These are phyloP conservation scores for Cladosporium velox DNA, from an alignment of 2,329 filamentous ascomycete species.

Conservation along the genomic window DNA sequence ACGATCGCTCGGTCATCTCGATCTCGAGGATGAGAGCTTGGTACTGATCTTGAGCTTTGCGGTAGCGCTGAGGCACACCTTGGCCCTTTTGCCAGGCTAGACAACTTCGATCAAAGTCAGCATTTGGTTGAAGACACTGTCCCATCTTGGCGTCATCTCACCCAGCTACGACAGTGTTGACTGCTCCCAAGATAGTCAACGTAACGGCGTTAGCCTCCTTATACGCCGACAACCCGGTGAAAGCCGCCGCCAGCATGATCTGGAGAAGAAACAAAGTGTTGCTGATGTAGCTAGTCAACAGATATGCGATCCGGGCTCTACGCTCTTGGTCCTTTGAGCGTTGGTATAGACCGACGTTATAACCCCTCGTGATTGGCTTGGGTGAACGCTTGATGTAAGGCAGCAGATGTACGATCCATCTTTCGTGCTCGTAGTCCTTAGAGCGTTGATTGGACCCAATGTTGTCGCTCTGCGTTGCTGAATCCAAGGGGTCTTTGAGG, in stretches of 20 bases:
- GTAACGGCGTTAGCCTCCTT: neutral
- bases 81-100: conserved; percentile 25
- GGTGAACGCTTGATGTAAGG: neutral
- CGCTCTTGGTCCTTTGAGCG: neutral
- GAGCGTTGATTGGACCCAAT: neutral
- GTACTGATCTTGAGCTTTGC: conserved; percentile 21
- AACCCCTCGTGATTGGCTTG: neutral
- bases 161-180: conserved; percentile 24
- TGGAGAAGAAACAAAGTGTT: conserved; percentile 20
- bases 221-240: conserved; percentile 23
- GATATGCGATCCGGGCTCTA: neutral
- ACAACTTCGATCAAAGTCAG: neutral
- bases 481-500: neutral
- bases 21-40: conserved; percentile 19
- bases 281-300: conserved; percentile 14
- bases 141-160: neutral
- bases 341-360: neutral
- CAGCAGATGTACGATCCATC: neutral
- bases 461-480: neutral
- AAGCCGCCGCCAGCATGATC: conserved; percentile 22
- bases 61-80: conserved; percentile 23
- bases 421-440: neutral
- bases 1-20: conserved; percentile 20
- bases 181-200: conserved; percentile 20
- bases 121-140: neutral